Base-by-base conservation (phyloP, 1,139 yeast genomes). In the Chernovozyma aurita region DNA sequence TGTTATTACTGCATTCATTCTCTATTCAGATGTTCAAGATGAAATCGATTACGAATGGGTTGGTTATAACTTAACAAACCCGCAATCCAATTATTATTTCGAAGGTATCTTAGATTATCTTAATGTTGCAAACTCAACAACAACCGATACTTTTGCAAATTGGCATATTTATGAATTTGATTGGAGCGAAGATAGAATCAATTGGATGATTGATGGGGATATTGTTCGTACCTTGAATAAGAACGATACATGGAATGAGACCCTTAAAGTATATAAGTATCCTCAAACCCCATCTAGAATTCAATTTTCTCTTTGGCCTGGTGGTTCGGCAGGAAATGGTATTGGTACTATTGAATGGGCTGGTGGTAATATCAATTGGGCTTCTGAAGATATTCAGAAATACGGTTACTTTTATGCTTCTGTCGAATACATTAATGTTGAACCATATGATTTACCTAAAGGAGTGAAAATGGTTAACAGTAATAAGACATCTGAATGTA, bases 261-360 rank as follows among this genome's bases (percentile, higher is more conserved):
- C 95, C 14, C 44, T 74, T 9, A 65, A 76, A 8, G 50, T 53
- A 17, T 86, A 79, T 63, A 61, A 63, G 42, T 90, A 58, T 65
- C 97, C 97, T n/a, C 94, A 86, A 63, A 87, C 97, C 3, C 97
- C 97, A 2, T 70, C 92, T 34, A 76, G 95, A 53, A 62, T 90
- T 40, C 95, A 90, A 63, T 62, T 86, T 38, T 87, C 95, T 4
- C 59, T 90, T 43, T 90, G 97, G 97, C 95, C 97, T 4, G 97
- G 85, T 58, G 97, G 97, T 42, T 74, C 72, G 42, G 62, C 77
- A 18, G 49, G 69, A 33, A 77, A 76, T 54, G 79, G 78, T 26
- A 61, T 65, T 31, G 97, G 97, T 56, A 90, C 97, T 14, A 70
- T 81, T 45, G 83, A 76, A 46, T 90, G 97, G 97, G 95, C 97